Base-by-base conservation (phyloP, 1,139 yeast species). In the Blastobotrys malaysiensis region DNA sequence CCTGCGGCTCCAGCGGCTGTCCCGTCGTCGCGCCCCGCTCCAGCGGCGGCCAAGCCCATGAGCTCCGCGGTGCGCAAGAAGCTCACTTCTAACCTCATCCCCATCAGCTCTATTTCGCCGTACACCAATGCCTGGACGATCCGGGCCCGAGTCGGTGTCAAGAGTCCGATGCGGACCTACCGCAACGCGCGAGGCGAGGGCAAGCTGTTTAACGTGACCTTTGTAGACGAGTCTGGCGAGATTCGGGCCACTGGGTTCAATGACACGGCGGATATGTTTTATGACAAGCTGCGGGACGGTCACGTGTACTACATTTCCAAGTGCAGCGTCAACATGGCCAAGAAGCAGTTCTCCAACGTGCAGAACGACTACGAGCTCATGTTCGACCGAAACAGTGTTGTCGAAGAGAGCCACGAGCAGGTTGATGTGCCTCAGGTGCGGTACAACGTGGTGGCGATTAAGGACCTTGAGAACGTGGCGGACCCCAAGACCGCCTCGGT, bases 231-330 rank as follows among this genome's bases (percentile, higher is more conserved):
- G 68, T 86, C 97, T 5, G 97, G 95, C 65, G 99, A 93, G 73
- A 95, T 95, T 64, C 81, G 95, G 65, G 98, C 96, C 14, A 90
- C 98, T 7, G 97, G 95, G 3, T 95, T 95, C 72, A 88, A 88
- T 68, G 95, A 89, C 48, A 79, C 81, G 61, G 97, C 95, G 6
- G 96, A 88, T 58, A 82, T 81, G 66, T 86, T 81, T 65, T 85
- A 81, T 71, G 86, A 85, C 62, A 66, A 82, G 49, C 75, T 95
- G 56, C 87, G 87, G 69, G 98, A 90, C 67, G 97, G 97, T 36
- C 85, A 87, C 68, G 96, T 88, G 5, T 95, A 89, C 69, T 88
- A 85, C 65, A 77, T 95, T 39, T 81, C 95, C 44, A 86, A 84
- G 65, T 95, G 93, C 19, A 78, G 93, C 60, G 83, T 95, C 59